Evolutionary conservation across 2,329 filamentous ascomycete genomes (phyloP).

Genomic region (Scorias spongiosa): DNA sequence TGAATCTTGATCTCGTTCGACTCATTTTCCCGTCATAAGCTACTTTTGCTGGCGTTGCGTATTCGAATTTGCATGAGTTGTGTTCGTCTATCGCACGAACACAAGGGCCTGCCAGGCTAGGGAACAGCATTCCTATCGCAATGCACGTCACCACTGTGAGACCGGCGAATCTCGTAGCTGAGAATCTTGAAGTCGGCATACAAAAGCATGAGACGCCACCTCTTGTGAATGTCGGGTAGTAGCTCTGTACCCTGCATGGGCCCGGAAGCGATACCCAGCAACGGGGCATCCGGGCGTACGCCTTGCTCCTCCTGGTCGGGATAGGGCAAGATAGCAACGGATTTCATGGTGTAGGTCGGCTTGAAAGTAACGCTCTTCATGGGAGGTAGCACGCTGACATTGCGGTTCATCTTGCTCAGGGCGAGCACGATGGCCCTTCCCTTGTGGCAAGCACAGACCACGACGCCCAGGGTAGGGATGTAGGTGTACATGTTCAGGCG

Average conservation of each 20-base stretch:
- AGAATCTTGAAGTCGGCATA: slow-evolving; percentile 56
- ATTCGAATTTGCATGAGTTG: too few species aligned
- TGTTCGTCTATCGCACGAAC: too few species aligned
- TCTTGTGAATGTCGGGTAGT: slow-evolving; percentile 21
- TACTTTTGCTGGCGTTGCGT: too few species aligned
- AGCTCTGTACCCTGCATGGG: slow-evolving; percentile 39
- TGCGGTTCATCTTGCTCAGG: slow-evolving; percentile 31
- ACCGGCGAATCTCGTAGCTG: slow-evolving; percentile 47
- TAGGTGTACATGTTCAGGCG: slow-evolving; percentile 48
- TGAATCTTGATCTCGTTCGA: too few species aligned
- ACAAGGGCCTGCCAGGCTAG: too few species aligned
- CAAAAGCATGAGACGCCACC: slow-evolving; percentile 56
- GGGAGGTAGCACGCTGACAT: slow-evolving; percentile 3
- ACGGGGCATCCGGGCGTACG: slow-evolving; percentile 32
- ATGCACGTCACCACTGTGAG: too few species aligned
- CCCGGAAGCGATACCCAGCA: slow-evolving; percentile 53
- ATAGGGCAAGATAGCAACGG: slow-evolving; percentile 43
- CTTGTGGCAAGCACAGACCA: slow-evolving; percentile 50
- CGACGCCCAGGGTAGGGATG: slow-evolving; percentile 55
- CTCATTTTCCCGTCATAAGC: too few species aligned
- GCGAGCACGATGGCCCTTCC: slow-evolving; percentile 50
- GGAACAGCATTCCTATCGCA: too few species aligned
- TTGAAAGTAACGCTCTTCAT: slow-evolving; percentile 2
- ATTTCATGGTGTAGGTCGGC: slow-evolving; percentile 31
- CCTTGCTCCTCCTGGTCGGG: slow-evolving; percentile 35